Evolutionary conservation across 495 filamentous ascomycete species (phyloP).

Genomic region (Lindgomyces ingoldianus): DNA sequence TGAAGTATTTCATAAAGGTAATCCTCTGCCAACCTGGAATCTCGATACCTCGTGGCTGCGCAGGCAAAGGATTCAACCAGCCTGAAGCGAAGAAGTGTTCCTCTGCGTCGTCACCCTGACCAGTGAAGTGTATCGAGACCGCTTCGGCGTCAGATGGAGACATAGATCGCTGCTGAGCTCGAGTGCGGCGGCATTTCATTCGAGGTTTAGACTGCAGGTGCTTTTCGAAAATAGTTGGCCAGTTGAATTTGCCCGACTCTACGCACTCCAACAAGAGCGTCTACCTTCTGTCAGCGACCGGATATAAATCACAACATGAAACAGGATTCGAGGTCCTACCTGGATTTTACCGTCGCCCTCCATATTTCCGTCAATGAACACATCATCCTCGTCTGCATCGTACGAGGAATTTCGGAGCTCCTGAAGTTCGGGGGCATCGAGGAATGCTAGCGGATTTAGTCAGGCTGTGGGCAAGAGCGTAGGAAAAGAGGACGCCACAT

Average conservation of each 20-base stretch:
- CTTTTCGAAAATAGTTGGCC: slow-evolving; percentile 41
- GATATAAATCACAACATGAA: neutral
- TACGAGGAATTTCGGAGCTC: neutral
- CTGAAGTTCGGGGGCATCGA: neutral
- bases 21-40: slow-evolving; percentile 47
- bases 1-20: slow-evolving; percentile 46
- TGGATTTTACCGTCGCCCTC: slow-evolving; percentile 20
- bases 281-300: neutral
- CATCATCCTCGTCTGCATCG: neutral
- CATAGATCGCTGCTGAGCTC: slow-evolving; percentile 39
- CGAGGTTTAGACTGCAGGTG: slow-evolving; percentile 32
- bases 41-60: slow-evolving; percentile 25
- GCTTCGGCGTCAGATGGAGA: slow-evolving; percentile 1
- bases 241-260: slow-evolving; percentile 3
- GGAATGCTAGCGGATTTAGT: neutral
- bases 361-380: slow-evolving; percentile 19
- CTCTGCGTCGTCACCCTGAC: slow-evolving; percentile 34
- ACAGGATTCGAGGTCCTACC: neutral
- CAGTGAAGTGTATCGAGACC: slow-evolving; percentile 34
- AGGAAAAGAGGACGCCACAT: neutral
- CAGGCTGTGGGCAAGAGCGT: neutral
- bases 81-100: slow-evolving; percentile 37
- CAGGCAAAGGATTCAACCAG: slow-evolving; percentile 45
- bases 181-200: slow-evolving; percentile 23
- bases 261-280: slow-evolving; percentile 4